phyloP scores from a whole-genome alignment of 1,284 basidiomycete species.

The Rhodofomes roseus region DNA sequence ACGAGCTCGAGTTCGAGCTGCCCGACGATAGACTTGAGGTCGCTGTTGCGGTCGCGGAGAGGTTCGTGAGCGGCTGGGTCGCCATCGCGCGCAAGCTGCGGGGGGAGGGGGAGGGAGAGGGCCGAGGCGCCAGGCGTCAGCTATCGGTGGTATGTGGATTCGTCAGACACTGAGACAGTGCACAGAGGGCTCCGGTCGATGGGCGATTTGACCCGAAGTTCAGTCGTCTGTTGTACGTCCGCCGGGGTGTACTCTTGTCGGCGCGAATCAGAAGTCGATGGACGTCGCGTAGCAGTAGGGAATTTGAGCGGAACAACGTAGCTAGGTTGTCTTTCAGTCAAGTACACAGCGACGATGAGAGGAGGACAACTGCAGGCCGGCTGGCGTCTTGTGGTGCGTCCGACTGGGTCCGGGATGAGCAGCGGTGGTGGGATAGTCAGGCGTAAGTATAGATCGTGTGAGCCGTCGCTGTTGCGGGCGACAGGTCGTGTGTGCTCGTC shows the following conservation, averaged over 20 bases:
- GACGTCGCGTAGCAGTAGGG: too few species aligned
- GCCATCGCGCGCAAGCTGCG: not conserved
- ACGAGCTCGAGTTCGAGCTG: not conserved
- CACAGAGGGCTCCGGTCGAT: not conserved
- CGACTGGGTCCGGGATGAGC: not conserved
- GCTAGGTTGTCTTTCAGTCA: too few species aligned
- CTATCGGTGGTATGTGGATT: not conserved
- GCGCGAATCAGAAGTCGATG: too few species aligned
- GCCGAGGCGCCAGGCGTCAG: not conserved
- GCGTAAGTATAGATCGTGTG: not conserved
- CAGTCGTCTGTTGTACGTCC: not conserved
- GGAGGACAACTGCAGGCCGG: not conserved
- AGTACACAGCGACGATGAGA: not conserved
- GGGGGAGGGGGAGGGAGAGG: not conserved
- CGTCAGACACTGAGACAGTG: not conserved
- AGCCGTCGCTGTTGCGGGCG: not conserved
- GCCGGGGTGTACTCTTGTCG: not conserved
- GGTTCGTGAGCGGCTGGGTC: not conserved
- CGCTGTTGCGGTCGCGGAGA: not conserved
- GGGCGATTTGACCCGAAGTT: not conserved
- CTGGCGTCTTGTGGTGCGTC: not conserved
- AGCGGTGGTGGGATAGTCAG: not conserved
- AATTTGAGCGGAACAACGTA: not conserved
- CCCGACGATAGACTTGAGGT: not conserved
- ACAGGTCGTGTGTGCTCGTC: not conserved